Evolutionary conservation across 345 rosid species (phyloP), one percentile per base, ranked within the genome.

Genomic region (Eucalyptus polyanthemos): DNA sequence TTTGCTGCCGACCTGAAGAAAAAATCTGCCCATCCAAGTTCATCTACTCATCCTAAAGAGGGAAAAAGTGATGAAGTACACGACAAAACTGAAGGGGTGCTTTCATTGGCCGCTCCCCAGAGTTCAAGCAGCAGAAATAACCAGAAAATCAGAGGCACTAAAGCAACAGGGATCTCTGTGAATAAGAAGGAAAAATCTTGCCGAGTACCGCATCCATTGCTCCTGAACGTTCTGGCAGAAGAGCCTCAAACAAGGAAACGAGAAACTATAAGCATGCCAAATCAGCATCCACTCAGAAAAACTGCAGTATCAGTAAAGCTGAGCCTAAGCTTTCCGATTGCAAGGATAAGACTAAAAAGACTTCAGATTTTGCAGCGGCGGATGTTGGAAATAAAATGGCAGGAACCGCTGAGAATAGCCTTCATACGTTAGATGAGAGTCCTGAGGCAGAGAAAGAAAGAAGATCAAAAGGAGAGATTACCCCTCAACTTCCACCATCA

Each of bases 271-370:
- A 49, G 50, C 45, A 50, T 16, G 31, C 47, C 53, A 88, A 49
- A n/a, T 47, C 14, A 67, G 45, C 60, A 6, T 47, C 42, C 40
- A n/a, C 13, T 31, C 58, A 88, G 53, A 47, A 60, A 44, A 69
- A 49, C 50, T 13, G n/a, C 53, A 27, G 40, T 31, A 40, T 29
- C 37, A 34, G 51, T 87, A 87, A 44, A 45, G 19, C 34, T 60
- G 40, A 62, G 37, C 88, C 31, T 17, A 76, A 60, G 42, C 27
- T 17, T 67, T 29, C 58, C 50, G 49, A 89, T 19, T 9, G 51
- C 85, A 91, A 91, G 80, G 89, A 89, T 90, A 92, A 92, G 34
- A 85, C 91, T 86, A 95, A 94, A 90, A 93, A 93, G 29, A 40
- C 47, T 40, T 76, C 83, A 21, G 83, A 76, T 76, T 76, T 76